phyloP scores from a whole-genome alignment of 225 moss, liverwort and hornwort species.

The Sphagnum contortum region DNA sequence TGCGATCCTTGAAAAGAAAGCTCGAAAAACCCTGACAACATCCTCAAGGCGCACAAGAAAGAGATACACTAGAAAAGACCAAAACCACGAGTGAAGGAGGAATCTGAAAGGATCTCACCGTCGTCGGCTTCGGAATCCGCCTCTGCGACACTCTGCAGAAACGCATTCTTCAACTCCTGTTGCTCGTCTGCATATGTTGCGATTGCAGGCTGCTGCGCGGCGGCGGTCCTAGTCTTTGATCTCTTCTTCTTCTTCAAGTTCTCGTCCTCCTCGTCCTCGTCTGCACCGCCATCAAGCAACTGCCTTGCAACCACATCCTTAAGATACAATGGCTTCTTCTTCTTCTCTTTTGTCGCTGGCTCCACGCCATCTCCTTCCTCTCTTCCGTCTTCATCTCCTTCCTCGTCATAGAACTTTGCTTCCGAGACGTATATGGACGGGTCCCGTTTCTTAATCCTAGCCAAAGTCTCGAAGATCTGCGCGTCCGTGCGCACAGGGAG shows the following conservation, averaged over 20 bases:
- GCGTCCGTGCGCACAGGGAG: constrained; percentile 49
- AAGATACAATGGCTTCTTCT: constrained; percentile 77
- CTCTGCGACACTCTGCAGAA: constrained; percentile 48
- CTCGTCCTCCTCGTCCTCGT: constrained; percentile 19
- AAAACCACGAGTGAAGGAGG: too few species aligned
- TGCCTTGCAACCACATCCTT: constrained; percentile 87
- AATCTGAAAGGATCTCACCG: background rate
- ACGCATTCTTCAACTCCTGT: constrained; percentile 74
- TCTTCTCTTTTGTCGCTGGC: constrained; percentile 44
- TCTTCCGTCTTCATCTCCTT: constrained; percentile 20
- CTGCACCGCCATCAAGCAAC: constrained; percentile 53
- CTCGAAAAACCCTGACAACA: too few species aligned
- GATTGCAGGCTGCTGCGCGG: constrained; percentile 10
- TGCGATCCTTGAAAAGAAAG: too few species aligned
- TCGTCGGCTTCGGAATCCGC: constrained; percentile 43
- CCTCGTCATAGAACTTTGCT: constrained; percentile 66
- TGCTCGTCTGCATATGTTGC: constrained; percentile 70
- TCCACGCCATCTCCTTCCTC: constrained; percentile 14
- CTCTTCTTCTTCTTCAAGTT: constrained; percentile 13
- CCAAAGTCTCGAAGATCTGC: constrained; percentile 79
- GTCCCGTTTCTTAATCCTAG: constrained; percentile 74
- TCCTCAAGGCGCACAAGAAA: too few species aligned
- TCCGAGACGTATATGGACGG: constrained; percentile 67
- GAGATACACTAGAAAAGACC: too few species aligned
- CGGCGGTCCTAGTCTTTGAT: too few species aligned